Base-by-base conservation (phyloP, 345 rosid genomes). In the Geranium brycei region DNA sequence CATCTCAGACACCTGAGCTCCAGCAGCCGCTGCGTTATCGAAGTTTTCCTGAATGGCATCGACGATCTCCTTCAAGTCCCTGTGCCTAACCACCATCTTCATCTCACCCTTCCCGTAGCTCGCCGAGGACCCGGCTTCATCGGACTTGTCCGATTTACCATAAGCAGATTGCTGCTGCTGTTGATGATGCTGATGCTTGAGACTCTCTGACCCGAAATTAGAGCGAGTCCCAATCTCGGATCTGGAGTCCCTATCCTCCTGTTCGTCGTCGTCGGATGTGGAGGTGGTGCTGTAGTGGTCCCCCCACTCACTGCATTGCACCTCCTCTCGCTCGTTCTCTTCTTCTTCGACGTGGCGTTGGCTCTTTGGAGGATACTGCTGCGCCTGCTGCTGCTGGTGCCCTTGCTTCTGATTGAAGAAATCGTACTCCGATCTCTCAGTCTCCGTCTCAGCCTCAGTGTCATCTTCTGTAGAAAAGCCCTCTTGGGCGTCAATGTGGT, bases 221-320 rank as follows among this genome's bases (percentile, higher is more conserved):
- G 95, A 84, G 61, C 82, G 88, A 40, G 79, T 73, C 18, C 85
- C 89, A 7, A 85, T 74, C 69, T 87, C 92, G 65, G 99, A 88
- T 71, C 92, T 79, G 40, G 87, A 76, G 65, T 77, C 83, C 7
- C 62, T 40, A 63, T 84, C 87, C 12, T 75, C 79, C 8, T 74
- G 14, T 7, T 67, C 86, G 5, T 69, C 86, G 5, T 69, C 88
- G 4, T 76, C 78, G 5, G 96, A 86, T 17, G 91, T 81, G 31
- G 79, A 73, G 14, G 88, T 80, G 4, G 76, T 82, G 67, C 85
- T 88, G 77, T 82, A 82, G 64, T 70, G 90, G 72, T 90, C 96
- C 0, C 77, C 99, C 97, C 96, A 93, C 56, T 93, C 97, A 61
- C 97, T 93, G 77, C 96, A 93, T 71, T 83, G 96, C 19, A 93